These are phyloP conservation scores for Trichoderma endophyticum DNA, from an alignment of 2,329 filamentous ascomycete genomes.

Conservation along the genomic window DNA sequence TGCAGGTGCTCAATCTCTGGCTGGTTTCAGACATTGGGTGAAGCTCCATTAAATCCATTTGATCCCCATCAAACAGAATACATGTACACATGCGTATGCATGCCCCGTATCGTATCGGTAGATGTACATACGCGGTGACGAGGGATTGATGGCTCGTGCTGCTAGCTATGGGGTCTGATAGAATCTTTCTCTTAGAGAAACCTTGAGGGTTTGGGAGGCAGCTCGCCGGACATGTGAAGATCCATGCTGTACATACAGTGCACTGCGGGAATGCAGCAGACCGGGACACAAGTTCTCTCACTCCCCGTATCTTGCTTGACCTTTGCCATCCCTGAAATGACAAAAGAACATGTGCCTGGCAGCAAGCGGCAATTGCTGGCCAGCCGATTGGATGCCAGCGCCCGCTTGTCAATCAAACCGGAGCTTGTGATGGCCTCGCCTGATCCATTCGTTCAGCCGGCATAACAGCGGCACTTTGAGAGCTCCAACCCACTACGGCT, in stretches of 20 bases:
- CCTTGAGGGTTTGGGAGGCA: neutral
- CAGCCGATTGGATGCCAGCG: neutral
- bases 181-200: neutral
- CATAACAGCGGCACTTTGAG: neutral
- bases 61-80: too few relatives aligned
- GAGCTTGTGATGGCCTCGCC: slow-evolving; percentile 4
- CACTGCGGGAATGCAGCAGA: neutral
- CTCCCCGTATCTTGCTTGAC: neutral
- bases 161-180: neutral
- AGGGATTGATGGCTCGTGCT: neutral
- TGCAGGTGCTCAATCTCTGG: neutral
- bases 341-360: neutral
- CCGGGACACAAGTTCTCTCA: neutral
- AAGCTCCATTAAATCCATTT: neutral
- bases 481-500: neutral
- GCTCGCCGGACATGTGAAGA: neutral
- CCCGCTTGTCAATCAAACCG: neutral
- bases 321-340: neutral
- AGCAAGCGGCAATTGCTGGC: neutral
- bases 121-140: neutral
- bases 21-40: too few relatives aligned
- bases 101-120: neutral
- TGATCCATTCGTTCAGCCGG: neutral
- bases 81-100: too few relatives aligned
- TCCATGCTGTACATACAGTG: too few relatives aligned